Conservation (phyloP, 164 flowering plant genomes). For the Sedum album region DNA sequence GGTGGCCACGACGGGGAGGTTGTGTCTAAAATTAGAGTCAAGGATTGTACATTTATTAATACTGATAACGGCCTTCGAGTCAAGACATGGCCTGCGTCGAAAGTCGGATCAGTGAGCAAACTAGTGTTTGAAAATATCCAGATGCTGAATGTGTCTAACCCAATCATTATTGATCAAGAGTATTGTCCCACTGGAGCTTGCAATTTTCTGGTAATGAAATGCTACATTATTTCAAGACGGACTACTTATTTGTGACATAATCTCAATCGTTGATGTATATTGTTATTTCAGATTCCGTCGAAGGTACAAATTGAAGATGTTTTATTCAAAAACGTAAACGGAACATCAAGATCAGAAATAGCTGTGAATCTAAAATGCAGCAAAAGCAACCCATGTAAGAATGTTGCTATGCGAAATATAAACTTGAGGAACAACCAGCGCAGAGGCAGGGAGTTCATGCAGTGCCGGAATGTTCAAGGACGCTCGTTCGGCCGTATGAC, state of each 20-base stretch:
- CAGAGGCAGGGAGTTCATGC: conserved; percentile 3
- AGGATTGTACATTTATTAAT: conserved; percentile 15
- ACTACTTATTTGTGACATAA: too few species aligned
- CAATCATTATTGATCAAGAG: conserved; percentile 31
- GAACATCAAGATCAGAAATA: conserved; percentile 14
- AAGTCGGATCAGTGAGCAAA: conserved; percentile 2
- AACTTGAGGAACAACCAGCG: not conserved
- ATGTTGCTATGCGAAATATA: conserved; percentile 14
- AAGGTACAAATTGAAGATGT: conserved; percentile 15
- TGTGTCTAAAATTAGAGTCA: conserved; percentile 17
- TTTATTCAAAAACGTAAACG: conserved; percentile 10
- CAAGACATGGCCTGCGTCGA: conserved; percentile 24
- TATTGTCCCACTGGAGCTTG: conserved; percentile 21
- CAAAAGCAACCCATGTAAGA: conserved; percentile 14
- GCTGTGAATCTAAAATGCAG: conserved; percentile 21
- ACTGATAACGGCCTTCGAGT: conserved; percentile 28
- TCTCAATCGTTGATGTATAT: too few species aligned
- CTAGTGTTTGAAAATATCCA: conserved; percentile 13
- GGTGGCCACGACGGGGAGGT: conserved; percentile 13
- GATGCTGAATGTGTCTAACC: conserved; percentile 25
- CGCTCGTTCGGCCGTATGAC: conserved; percentile 7
- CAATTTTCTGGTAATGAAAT: conserved; percentile 10
- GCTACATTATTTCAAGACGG: too few species aligned
- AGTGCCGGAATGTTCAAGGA: conserved; percentile 12
- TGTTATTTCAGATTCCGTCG: conserved; percentile 12